A percentile compares a stretch with the other conserved stretches of the same genome.
Evolutionary conservation across 108 stramenopile genomes (phyloP).

Genomic region (Skeletonema potamos): DNA sequence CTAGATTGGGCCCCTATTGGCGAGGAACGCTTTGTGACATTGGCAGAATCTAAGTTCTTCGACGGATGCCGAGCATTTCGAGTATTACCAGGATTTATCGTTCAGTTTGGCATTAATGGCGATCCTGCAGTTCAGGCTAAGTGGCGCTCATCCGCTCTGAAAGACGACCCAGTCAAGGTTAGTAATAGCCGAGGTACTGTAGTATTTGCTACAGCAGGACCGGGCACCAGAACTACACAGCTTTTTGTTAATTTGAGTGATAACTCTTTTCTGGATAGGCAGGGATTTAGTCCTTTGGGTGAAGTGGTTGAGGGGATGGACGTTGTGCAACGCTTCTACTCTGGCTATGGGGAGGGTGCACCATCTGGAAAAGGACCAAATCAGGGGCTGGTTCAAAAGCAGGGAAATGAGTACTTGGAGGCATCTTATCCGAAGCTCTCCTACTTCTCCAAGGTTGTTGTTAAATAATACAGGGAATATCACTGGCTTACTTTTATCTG

Average conservation of each 20-base stretch:
- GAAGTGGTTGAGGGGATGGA: conserved; percentile 92
- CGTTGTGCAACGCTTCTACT: conserved; percentile 79
- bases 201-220: conserved; percentile 91
- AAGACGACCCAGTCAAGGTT: conserved; percentile 87
- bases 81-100: conserved; percentile 88
- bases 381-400: conserved; percentile 77
- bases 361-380: conserved; percentile 80
- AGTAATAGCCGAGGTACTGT: conserved; percentile 83
- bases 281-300: conserved; percentile 92
- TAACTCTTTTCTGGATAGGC: conserved; percentile 89
- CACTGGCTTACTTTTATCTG: background rate
- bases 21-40: conserved; percentile 70
- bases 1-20: conserved; percentile 82
- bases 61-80: conserved; percentile 84
- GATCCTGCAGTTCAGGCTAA: conserved; percentile 69
- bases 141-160: conserved; percentile 57
- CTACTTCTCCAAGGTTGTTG: conserved; percentile 68
- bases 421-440: conserved; percentile 73
- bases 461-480: conserved; percentile 19
- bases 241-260: conserved; percentile 81
- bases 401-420: conserved; percentile 77
- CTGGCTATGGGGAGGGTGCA: conserved; percentile 91
- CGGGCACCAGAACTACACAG: conserved; percentile 89
- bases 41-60: conserved; percentile 61
- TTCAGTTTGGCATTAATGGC: conserved; percentile 92